These are phyloP conservation scores for Colletotrichum sublineola DNA, from an alignment of 2,329 filamentous ascomycete genomes.

Conservation along the genomic window DNA sequence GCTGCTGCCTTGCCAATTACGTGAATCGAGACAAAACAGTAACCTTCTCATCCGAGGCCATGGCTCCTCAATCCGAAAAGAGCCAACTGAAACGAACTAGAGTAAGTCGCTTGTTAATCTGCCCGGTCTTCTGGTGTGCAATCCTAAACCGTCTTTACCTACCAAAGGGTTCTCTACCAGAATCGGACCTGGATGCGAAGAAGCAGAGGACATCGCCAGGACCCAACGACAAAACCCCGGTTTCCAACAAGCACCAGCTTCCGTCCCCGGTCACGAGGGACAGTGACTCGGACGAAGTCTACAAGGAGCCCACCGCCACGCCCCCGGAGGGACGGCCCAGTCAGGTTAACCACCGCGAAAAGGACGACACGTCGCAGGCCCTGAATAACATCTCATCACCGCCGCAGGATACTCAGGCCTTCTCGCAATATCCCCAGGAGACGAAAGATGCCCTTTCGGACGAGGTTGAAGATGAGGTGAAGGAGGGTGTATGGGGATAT, in stretches of 20 bases:
- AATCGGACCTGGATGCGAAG: constrained; percentile 77
- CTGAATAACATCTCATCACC: constrained; percentile 64
- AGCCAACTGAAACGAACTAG: constrained; percentile 87
- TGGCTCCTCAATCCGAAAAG: constrained; percentile 77
- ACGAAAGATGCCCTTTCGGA: constrained; percentile 79
- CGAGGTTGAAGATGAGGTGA: constrained; percentile 85
- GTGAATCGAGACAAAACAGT: constrained; percentile 11
- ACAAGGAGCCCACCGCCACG: constrained; percentile 79
- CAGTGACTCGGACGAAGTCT: constrained; percentile 59
- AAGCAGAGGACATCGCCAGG: constrained; percentile 80
- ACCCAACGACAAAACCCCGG: constrained; percentile 66
- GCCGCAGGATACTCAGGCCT: constrained; percentile 72
- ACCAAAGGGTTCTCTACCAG: constrained; percentile 74
- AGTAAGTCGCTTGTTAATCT: constrained; percentile 63
- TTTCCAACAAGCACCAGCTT: constrained; percentile 75
- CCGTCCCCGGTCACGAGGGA: constrained; percentile 83
- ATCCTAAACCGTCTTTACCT: constrained; percentile 44
- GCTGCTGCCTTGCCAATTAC: constrained; percentile 23
- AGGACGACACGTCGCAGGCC: constrained; percentile 62
- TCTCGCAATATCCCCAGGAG: constrained; percentile 79
- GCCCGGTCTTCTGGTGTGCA: constrained; percentile 42
- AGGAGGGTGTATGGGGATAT: constrained; percentile 96
- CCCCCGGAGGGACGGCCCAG: constrained; percentile 73
- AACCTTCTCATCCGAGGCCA: constrained; percentile 48
- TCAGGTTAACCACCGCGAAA: constrained; percentile 65